Base-by-base conservation (phyloP, 176 grass and related monocot genomes). In the Hsuehochloa calcarea region DNA sequence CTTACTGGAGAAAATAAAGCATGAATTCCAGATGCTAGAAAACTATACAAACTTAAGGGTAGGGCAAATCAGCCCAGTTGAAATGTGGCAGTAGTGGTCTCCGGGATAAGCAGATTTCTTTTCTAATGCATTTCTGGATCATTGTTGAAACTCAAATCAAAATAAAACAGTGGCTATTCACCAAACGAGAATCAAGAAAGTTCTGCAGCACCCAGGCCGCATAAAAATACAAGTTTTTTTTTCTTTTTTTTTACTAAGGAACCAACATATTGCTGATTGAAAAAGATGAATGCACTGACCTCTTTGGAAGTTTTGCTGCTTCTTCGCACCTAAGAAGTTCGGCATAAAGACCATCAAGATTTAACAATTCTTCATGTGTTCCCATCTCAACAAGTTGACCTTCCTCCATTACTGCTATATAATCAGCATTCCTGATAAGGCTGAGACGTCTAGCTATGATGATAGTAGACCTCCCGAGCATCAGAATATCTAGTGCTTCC, bases 321-420 rank as follows among this genome's bases (percentile, higher is more conserved):
- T 96, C 96, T 72, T 99, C 96, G 26, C 91, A 95, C 85, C 93
- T 93, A 59, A 99, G 86, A 39, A 99, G 91, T 83, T 99, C 96
- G 5, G 93, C 91, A 94, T 99, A 99, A 76, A 99, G 90, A 52
- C 93, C 90, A 74, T 99, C 91, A 59, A 95, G 92, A 70, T 93
- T 93, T 72, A 99, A 84, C 88, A 99, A 88, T 83, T 99, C 93
- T 84, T 99, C 96, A 70, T 99, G 96, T 50, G 93, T 96, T 59
- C 96, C 96, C 96, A 99, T 99, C 88, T 99, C 96, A 66, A 96
- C 91, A 88, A 99, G 96, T 80, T 96, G 96, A 65, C 96, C 93
- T 86, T 96, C 93, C 90, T 96, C 96, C 96, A 98, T 96, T 49
- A 96, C 96, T 60, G 93, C 96, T 85, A 98, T 98, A 81, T 93